Evolutionary conservation across 2,329 filamentous ascomycete species (phyloP), one percentile per base, ranked within the genome.

Genomic region (Penicillium capsulatum): DNA sequence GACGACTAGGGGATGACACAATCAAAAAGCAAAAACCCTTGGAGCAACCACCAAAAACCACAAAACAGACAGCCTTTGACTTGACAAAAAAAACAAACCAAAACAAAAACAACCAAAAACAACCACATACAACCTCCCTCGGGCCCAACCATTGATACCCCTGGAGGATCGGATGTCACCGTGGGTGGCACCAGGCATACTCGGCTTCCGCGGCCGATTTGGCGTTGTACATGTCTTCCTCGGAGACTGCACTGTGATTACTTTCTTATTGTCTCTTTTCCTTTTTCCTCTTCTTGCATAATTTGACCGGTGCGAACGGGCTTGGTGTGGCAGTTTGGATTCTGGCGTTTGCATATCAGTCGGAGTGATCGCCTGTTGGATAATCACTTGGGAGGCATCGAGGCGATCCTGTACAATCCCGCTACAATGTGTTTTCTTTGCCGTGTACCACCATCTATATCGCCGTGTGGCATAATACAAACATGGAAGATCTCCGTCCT

Each of bases 301-400:
- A 52, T 55, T 53, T 54, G 48, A 44, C 27, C 40, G 48, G 47
- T 45, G 50, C 40, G 33, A 45, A 42, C 36, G 36, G 45, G 44
- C 46, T 52, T 52, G 54, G 57, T 50, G 52, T 43, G 53, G 45
- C 34, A 47, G 45, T 51, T 44, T 59, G 57, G 55, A 47, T 57
- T 54, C 44, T 29, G 51, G 52, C 42, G 48, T 50, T 55, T 56
- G 50, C 53, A 57, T 51, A 53, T 53, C 50, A 45, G 44, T 34
- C 43, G 43, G 44, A 53, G 42, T 27, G 39, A 47, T 48, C 48
- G 44, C 40, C 39, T 34, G 27, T 40, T 36, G 40, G 38, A 42
- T 53, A 51, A 54, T 53, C 44, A 45, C 26, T 45, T 44, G 36
- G 42, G 38, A 36, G 31, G 40, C 28, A 39, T 29, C 17, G 30